Evolutionary conservation across 2,329 filamentous ascomycete species (phyloP), one percentile per base, ranked within the genome.

Genomic region (Emergomyces orientalis): DNA sequence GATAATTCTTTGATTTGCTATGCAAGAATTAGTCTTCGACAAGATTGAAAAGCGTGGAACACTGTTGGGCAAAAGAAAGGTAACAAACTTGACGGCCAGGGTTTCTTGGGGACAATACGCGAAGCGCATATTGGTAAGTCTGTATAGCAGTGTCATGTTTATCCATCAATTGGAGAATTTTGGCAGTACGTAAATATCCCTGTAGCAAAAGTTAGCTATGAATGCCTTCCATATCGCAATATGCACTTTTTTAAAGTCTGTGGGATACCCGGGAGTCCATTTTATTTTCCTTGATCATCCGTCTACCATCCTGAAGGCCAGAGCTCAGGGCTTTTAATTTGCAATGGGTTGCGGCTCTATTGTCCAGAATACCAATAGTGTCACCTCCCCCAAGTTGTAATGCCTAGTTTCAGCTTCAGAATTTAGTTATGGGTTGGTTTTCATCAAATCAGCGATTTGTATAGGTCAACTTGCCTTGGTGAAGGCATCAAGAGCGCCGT

Each of bases 91-190:
- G 67, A 61, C 71, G 70, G 25, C 70, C 66, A 9, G 70, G 64
- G 62, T 79, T 74, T 37, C 74, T 70, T n/a, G 73, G 69, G 11
- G 78, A 73, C 25, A 86, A 74, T 55, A 75, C 78, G 64, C 80
- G 82, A 66, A 86, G 72, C n/a, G 82, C 85, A 69, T 83, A 81
- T 32, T 79, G 77, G 71, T 86, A 86, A 30, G 86, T 79, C 13
- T 80, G 77, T 14, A 83, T 68, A 6, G 85, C 85, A 30, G 78
- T 79, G n/a, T 79, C 76, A 2, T 74, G 70, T 68, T 82, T 84
- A 13, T 77, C 75, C 73, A 81, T 79, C 63, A 76, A 64, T 13
- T 75, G 66, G 32, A 80, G 73, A 6, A 77, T 70, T 63, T 80
- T 80, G 2, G 79, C 83, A 32, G 81, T 81, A 61, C 83, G 80